A percentile compares a stretch with the other conserved stretches of the same genome.
These are phyloP conservation scores for Leccinellum rugosiceps DNA, from an alignment of 768 basidiomycete species.

Conservation along the genomic window DNA sequence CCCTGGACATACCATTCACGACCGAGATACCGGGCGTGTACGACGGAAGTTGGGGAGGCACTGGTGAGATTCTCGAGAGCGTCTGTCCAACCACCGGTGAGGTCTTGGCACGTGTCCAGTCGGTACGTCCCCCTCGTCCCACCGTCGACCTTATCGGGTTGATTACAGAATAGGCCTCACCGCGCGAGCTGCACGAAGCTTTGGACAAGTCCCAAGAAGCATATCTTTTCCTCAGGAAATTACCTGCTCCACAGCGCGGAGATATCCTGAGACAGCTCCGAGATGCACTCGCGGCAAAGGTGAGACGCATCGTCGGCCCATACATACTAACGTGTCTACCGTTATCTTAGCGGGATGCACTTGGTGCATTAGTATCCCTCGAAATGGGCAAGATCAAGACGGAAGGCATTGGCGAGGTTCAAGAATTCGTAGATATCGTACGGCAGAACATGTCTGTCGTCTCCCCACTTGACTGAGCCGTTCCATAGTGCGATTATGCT, in stretches of 20 bases:
- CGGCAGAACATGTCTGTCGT: constrained; percentile 27
- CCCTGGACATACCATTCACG: constrained; percentile 56
- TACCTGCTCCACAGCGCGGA: constrained; percentile 86
- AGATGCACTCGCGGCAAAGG: constrained; percentile 76
- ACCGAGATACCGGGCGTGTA: constrained; percentile 71
- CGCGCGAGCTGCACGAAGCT: constrained; percentile 66
- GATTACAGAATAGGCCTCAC: constrained; percentile 50
- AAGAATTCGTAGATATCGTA: constrained; percentile 94
- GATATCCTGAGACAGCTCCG: constrained; percentile 87
- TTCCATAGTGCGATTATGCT: constrained; percentile 83
- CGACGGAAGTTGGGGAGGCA: constrained; percentile 77
- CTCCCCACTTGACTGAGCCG: constrained; percentile 6
- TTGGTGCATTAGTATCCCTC: constrained; percentile 80
- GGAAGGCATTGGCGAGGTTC: constrained; percentile 91
- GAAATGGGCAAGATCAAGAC: constrained; percentile 92
- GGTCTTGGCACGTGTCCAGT: constrained; percentile 67
- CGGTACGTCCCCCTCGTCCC: constrained; percentile 42
- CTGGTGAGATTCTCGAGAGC: constrained; percentile 67
- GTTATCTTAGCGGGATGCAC: constrained; percentile 57
- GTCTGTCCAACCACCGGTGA: constrained; percentile 88
- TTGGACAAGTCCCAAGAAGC: constrained; percentile 74
- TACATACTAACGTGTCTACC: constrained; percentile 4
- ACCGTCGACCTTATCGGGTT: constrained; percentile 5
- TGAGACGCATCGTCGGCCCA: constrained; percentile 23
- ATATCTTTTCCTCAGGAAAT: constrained; percentile 60